Evolutionary conservation across 257 asterid genomes (phyloP), one percentile per base, ranked within the genome.

Genomic region (Cynanchum wilfordii): DNA sequence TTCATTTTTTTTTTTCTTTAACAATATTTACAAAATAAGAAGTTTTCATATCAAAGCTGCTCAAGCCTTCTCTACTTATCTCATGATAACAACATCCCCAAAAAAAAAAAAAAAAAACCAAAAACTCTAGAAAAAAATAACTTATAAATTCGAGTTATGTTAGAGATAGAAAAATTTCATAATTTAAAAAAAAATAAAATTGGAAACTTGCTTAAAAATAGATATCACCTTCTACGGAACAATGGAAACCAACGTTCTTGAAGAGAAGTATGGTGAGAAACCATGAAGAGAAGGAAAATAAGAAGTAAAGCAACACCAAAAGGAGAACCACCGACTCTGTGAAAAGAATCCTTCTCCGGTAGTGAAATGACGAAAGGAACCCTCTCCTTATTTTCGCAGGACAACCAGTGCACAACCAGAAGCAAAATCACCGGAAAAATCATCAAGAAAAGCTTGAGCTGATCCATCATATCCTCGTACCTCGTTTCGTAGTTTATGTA

Each of bases 221-320:
- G 33, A 30, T 17, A 54, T 27, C 20, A 82, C 71, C 80, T 73
- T 70, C 89, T 80, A 56, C 81, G 65, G 56, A 89, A 86, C 75
- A 89, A 74, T 69, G 96, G 96, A 63, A 86, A 89, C 94, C 89
- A 88, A 7, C 87, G 82, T 72, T 85, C 90, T 0, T 82, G 91
- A 11, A 89, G 70, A 45, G 90, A 85, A 79, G 83, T 38, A 50
- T 86, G 96, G 77, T 89, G 92, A 73, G 86, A 78, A 77, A 82
- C 79, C 94, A 89, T 79, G 86, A 89, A 79, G 59, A 88, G 76
- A 30, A 89, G 90, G 52, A 89, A 45, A 33, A 88, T n/a, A n/a
- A 88, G 92, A 76, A 89, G 62, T 55, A 85, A 27, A 9, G 79
- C 88, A 33, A 88, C 90, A 16, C 96, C 94, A 4, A 86, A 60